Evolutionary conservation across 2,329 filamentous ascomycete genomes (phyloP).

Genomic region (Cercospora sp.): DNA sequence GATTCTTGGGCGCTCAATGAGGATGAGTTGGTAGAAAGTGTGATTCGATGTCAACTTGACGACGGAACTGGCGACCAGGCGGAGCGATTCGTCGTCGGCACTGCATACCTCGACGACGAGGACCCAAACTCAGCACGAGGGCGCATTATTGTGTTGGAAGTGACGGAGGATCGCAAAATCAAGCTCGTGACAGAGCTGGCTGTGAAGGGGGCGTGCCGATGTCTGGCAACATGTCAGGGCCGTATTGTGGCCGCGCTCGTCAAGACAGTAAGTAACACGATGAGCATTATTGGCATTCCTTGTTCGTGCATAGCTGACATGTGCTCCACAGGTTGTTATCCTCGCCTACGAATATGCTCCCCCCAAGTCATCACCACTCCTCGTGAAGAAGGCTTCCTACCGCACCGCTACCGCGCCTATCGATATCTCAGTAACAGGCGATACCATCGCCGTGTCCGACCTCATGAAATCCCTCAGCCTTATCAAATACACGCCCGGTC

Average conservation of each 20-base stretch:
- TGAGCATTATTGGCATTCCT: slow-evolving; percentile 49
- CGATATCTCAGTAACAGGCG: slow-evolving; percentile 72
- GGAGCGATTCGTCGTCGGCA: slow-evolving; percentile 90
- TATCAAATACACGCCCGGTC: slow-evolving; percentile 67
- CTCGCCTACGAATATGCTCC: slow-evolving; percentile 59
- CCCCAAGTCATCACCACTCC: slow-evolving; percentile 50
- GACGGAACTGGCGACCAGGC: slow-evolving; percentile 57
- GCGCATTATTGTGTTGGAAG: slow-evolving; percentile 80
- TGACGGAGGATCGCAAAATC: slow-evolving; percentile 71
- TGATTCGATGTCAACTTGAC: slow-evolving; percentile 73
- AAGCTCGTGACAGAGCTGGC: slow-evolving; percentile 69
- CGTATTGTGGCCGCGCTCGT: slow-evolving; percentile 84
- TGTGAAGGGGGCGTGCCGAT: slow-evolving; percentile 78
- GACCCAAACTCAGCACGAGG: slow-evolving; percentile 61
- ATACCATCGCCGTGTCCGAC: slow-evolving; percentile 80
- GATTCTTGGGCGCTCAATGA: slow-evolving; percentile 66
- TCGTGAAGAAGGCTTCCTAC: slow-evolving; percentile 74
- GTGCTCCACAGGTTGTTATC: slow-evolving; percentile 52
- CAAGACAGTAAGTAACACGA: slow-evolving; percentile 60
- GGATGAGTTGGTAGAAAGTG: slow-evolving; percentile 79
- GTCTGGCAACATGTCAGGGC: slow-evolving; percentile 71
- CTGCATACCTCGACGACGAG: slow-evolving; percentile 69
- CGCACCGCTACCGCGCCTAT: slow-evolving; percentile 82
- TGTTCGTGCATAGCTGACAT: slow-evolving; percentile 22
- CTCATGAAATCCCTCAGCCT: slow-evolving; percentile 90